These are phyloP conservation scores for Sarcomyxa edulis DNA, from an alignment of 768 basidiomycete species.

Conservation along the genomic window DNA sequence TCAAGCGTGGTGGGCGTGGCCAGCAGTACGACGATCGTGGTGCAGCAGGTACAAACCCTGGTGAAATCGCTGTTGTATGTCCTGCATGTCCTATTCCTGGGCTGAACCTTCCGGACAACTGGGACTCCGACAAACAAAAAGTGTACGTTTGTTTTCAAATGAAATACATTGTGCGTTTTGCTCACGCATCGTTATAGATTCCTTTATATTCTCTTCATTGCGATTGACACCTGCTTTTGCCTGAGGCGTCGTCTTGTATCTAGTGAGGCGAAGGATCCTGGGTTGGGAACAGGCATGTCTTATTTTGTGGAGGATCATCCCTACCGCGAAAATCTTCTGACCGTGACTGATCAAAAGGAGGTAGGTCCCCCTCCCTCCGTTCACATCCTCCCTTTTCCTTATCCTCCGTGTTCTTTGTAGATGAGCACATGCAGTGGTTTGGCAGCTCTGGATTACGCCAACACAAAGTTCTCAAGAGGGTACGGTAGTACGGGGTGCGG, in stretches of 20 bases:
- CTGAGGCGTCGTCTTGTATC: constrained; percentile 18
- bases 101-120: constrained; percentile 21
- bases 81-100: constrained; percentile 24
- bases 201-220: constrained; percentile 15
- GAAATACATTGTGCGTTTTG: neutral
- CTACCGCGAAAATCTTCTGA: constrained; percentile 13
- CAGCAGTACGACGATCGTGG: constrained; percentile 16
- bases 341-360: constrained; percentile 7
- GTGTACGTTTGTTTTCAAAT: constrained; percentile 11
- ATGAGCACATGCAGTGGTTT: constrained; percentile 6
- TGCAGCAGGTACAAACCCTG: constrained; percentile 11
- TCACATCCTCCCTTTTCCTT: neutral
- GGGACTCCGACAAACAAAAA: constrained; percentile 8
- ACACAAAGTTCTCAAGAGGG: constrained; percentile 5
- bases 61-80: constrained; percentile 23
- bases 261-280: constrained; percentile 15
- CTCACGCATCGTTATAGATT: neutral
- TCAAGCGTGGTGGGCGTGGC: constrained; percentile 21
- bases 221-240: constrained; percentile 22
- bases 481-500: constrained; percentile 8
- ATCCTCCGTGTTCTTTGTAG: neutral
- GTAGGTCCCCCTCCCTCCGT: too few relatives aligned
- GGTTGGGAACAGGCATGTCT: constrained; percentile 17
- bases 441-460: constrained; percentile 10
- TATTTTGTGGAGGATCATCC: constrained; percentile 14